These are phyloP conservation scores for Aspergillus nidulans DNA, from an alignment of 495 filamentous ascomycete genomes.

Conservation along the genomic window DNA sequence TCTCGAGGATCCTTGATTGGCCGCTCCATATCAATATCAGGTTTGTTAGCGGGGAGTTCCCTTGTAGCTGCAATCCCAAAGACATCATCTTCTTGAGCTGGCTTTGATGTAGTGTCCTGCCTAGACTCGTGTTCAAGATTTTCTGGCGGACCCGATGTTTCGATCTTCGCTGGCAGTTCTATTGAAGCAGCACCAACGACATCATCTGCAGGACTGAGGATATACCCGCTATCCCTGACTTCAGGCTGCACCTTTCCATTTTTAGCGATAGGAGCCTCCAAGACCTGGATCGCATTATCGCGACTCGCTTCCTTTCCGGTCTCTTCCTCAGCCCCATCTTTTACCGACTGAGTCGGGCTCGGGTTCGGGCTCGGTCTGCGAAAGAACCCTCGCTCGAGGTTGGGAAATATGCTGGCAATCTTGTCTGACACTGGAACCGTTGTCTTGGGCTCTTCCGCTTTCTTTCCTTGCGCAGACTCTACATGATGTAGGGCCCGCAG, in stretches of 20 bases:
- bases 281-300: slow-evolving; percentile 48
- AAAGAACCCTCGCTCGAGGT: slow-evolving; percentile 33
- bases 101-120: background rate
- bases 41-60: background rate
- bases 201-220: slow-evolving; percentile 15
- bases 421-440: slow-evolving; percentile 10
- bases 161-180: background rate
- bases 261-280: slow-evolving; percentile 41
- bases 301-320: slow-evolving; percentile 37
- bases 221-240: slow-evolving; percentile 16
- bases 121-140: background rate
- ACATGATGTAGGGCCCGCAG: slow-evolving; percentile 5
- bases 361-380: slow-evolving; percentile 21
- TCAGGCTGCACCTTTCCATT: slow-evolving; percentile 4
- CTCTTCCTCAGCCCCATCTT: slow-evolving; percentile 49
- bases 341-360: slow-evolving; percentile 22
- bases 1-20: background rate
- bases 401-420: slow-evolving; percentile 37
- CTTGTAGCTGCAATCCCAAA: slow-evolving; percentile 6
- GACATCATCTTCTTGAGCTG: background rate
- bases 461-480: slow-evolving; percentile 13
- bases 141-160: background rate
- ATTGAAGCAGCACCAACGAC: slow-evolving; percentile 4
- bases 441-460: slow-evolving; percentile 4
- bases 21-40: too few species aligned